phyloP scores from a whole-genome alignment of 2,329 filamentous ascomycete species.

The Coniochaeta hoffmannii region DNA sequence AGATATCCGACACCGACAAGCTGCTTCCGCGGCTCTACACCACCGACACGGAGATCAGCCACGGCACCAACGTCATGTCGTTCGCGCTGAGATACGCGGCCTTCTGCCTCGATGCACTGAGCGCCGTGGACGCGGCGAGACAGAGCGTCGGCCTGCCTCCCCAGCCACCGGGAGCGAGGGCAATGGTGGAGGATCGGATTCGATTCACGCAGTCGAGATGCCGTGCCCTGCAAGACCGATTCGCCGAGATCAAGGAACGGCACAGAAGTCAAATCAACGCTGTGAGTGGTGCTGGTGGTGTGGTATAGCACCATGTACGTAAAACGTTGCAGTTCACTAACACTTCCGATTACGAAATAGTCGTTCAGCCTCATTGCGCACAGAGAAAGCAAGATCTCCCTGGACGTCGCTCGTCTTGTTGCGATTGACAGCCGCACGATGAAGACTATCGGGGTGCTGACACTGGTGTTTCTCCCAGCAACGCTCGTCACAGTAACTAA shows the following conservation, averaged over 20 bases:
- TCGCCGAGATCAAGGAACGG: neutral
- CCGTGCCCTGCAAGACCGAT: neutral
- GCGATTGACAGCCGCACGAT: neutral
- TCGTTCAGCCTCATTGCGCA: slow-evolving; percentile 3
- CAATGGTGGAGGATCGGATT: neutral
- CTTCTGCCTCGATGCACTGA: neutral
- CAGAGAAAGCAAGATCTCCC: neutral
- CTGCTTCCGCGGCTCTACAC: neutral
- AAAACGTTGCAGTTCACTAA: neutral
- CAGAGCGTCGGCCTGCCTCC: neutral
- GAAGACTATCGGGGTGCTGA: slow-evolving; percentile 1
- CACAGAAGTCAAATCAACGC: slow-evolving; percentile 1
- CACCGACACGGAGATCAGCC: neutral
- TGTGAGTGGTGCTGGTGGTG: no score
- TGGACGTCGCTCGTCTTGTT: neutral
- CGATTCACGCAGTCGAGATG: neutral
- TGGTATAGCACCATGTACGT: no score
- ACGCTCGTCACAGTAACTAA: neutral
- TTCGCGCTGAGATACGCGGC: neutral
- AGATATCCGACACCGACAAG: neutral
- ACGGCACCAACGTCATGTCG: neutral
- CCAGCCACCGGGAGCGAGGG: neutral
- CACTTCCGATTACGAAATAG: neutral
- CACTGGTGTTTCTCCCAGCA: neutral
- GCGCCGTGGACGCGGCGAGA: neutral